Conservation (phyloP, 371 early-diverging fungal genomes). For the Chytridium lagenaria region DNA sequence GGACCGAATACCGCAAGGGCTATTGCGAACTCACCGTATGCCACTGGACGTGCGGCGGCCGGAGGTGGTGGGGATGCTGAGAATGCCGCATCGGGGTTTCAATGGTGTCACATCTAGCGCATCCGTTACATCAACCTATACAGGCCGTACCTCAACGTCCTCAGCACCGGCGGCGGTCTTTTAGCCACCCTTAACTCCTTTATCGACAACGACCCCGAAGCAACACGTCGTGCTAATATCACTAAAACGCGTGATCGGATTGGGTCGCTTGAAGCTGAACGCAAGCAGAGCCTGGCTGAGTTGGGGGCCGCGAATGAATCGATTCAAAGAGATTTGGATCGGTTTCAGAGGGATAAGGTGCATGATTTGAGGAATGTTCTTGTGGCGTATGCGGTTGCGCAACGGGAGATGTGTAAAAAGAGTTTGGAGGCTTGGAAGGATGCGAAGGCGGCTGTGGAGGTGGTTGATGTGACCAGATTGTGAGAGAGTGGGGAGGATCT, state of each 20-base stretch:
- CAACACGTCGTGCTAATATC: conserved; percentile 86
- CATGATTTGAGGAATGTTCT: conserved; percentile 82
- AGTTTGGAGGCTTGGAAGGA: conserved; percentile 57
- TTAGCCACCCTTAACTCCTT: conserved; percentile 67
- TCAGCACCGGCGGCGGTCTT: conserved; percentile 25
- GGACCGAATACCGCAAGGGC: conserved; percentile 11
- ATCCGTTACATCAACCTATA: conserved; percentile 23
- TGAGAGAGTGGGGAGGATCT: not conserved
- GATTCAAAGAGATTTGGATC: conserved; percentile 86
- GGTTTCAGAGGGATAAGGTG: conserved; percentile 91
- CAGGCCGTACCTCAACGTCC: conserved; percentile 1
- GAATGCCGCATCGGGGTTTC: not conserved
- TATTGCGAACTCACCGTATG: not conserved
- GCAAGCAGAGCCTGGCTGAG: conserved; percentile 73
- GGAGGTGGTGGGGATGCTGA: conserved; percentile 15
- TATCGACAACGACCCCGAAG: conserved; percentile 94
- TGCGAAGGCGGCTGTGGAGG: conserved; percentile 62
- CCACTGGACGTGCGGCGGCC: not conserved
- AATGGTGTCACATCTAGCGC: conserved; percentile 16
- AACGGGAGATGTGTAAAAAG: conserved; percentile 82
- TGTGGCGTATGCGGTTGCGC: conserved; percentile 79
- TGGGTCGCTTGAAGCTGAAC: conserved; percentile 73
- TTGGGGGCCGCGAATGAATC: conserved; percentile 74
- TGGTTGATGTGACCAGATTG: not conserved
- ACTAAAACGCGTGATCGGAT: conserved; percentile 88